Conservation (phyloP, 257 asterid genomes). For the Rhazya stricta region DNA sequence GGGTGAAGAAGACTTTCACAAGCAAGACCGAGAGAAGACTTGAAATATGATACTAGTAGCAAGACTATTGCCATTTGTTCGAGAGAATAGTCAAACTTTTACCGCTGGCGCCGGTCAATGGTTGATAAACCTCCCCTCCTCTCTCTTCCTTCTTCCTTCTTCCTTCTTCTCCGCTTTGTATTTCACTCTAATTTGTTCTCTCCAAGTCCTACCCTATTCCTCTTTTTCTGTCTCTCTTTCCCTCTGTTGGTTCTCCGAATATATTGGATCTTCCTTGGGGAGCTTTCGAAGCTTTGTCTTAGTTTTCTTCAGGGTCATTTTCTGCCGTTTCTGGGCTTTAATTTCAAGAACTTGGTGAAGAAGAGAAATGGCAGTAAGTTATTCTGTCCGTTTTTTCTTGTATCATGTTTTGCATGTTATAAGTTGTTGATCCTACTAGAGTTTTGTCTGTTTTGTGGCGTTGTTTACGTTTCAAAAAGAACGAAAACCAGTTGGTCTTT, state of each 20-base stretch:
- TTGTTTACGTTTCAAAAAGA: background rate
- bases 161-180: background rate
- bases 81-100: slow-evolving; percentile 30
- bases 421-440: background rate
- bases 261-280: background rate
- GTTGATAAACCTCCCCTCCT: slow-evolving; percentile 20
- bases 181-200: background rate
- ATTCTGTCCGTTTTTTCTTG: background rate
- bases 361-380: slow-evolving; percentile 22
- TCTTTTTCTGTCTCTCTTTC: background rate
- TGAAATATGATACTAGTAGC: background rate
- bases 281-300: background rate
- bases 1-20: background rate
- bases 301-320: background rate
- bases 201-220: background rate
- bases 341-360: background rate
- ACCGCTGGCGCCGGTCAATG: slow-evolving; percentile 31
- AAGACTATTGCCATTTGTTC: background rate
- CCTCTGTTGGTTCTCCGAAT: background rate
- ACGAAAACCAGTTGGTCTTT: background rate
- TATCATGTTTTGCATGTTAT: background rate
- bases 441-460: background rate
- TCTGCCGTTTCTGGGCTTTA: background rate
- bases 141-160: background rate
- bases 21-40: slow-evolving; percentile 12